Evolutionary conservation across 2,329 filamentous ascomycete genomes (phyloP), one percentile per base, ranked within the genome.

Genomic region (Penicillium capsulatum): DNA sequence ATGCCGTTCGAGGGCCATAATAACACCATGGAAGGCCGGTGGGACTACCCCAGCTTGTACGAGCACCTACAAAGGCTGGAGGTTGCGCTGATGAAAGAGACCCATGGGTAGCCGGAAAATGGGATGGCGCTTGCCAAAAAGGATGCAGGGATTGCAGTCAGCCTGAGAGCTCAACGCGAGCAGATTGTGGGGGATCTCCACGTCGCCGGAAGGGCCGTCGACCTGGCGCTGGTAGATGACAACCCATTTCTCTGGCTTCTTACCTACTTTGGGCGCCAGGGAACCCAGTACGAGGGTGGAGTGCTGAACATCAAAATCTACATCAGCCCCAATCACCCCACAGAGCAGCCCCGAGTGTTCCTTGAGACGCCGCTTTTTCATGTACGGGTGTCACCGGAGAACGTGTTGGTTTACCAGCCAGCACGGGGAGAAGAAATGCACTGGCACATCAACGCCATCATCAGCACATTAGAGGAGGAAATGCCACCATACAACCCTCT

Each of bases 211-310:
- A 73, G 80, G 17, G 83, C 86, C 0, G 74, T 95, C 41, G 83
- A 89, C 51, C 69, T 97, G 26, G 78, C 81, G 40, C 71, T 97
- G 5, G 81, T 85, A 19, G 75, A 92, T 48, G 78, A 75, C 27
- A 97, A 96, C 55, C 90, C 91, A 0, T 96, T 96, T 58, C 74
- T 91, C 14, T 97, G 92, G 92, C 66, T 76, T 14, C 63, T 97
- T 44, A 92, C 87, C 1, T 90, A 95, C 61, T 94, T 96, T 60
- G 92, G 92, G 17, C 79, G 83, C 38, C 87, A 89, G 1, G 94
- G 92, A 84, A 94, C 89, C 4, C 89, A 94, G 52, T 77, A 97
- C 2, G 91, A 97, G 54, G 91, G 90, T 11, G 89, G 91, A 2
- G 77, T 97, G 45, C 91, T 97, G 69, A 80, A 79, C 45, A 83